Evolutionary conservation across 495 filamentous ascomycete species (phyloP).

Genomic region (Neurospora cerealis): DNA sequence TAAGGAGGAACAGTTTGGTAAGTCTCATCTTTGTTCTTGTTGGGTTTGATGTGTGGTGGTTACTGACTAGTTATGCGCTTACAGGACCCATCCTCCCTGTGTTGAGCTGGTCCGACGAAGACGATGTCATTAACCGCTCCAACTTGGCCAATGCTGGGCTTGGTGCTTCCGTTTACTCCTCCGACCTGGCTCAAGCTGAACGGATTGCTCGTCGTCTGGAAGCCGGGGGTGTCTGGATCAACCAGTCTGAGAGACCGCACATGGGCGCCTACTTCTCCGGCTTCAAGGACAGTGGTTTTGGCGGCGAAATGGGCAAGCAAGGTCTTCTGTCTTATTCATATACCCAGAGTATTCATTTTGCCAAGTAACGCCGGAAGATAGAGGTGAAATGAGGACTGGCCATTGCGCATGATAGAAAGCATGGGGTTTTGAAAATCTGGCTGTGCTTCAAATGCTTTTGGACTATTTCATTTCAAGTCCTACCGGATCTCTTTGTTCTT

Average conservation of each 20-base stretch:
- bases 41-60: background rate
- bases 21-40: background rate
- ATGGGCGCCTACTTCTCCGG: slow-evolving; percentile 51
- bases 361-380: slow-evolving; percentile 15
- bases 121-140: slow-evolving; percentile 46
- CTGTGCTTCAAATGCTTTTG: background rate
- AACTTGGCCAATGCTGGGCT: slow-evolving; percentile 49
- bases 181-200: slow-evolving; percentile 39
- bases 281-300: slow-evolving; percentile 57
- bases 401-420: background rate
- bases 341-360: slow-evolving; percentile 38
- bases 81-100: slow-evolving; percentile 43
- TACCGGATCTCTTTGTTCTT: background rate
- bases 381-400: background rate
- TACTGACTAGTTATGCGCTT: background rate
- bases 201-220: slow-evolving; percentile 41
- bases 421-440: background rate
- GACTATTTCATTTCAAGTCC: background rate
- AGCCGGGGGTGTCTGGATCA: slow-evolving; percentile 51
- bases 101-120: slow-evolving; percentile 45
- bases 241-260: slow-evolving; percentile 37
- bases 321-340: slow-evolving; percentile 52
- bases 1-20: slow-evolving; percentile 42
- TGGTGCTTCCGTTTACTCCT: slow-evolving; percentile 47
- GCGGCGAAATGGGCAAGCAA: slow-evolving; percentile 50